These are phyloP conservation scores for Clavispora carvajalis DNA, from an alignment of 805 yeast species.

Conservation along the genomic window DNA sequence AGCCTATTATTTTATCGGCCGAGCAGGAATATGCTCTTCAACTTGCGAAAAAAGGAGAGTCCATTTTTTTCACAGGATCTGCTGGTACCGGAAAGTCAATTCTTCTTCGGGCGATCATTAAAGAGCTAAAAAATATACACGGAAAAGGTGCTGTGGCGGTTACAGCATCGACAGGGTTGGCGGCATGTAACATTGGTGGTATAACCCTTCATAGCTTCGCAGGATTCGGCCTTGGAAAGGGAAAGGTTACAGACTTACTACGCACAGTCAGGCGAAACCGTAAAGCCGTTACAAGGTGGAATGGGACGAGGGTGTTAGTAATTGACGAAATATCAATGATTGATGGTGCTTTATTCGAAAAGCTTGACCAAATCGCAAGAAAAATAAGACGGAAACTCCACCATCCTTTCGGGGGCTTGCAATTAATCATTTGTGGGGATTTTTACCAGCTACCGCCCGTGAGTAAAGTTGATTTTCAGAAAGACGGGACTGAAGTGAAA, in stretches of 20 bases:
- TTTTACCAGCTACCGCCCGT: slow-evolving; percentile 96
- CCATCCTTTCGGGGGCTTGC: slow-evolving; percentile 91
- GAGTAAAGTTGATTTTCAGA: slow-evolving; percentile 27
- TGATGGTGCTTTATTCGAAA: slow-evolving; percentile 71
- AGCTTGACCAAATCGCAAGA: slow-evolving; percentile 67
- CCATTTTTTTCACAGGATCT: slow-evolving; percentile 73
- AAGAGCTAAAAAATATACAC: slow-evolving; percentile 26
- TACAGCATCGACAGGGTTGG: slow-evolving; percentile 94
- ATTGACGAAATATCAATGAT: slow-evolving; percentile 96
- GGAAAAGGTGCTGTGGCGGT: slow-evolving; percentile 58
- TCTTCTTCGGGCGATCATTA: slow-evolving; percentile 59
- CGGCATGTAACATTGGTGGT: slow-evolving; percentile 93
- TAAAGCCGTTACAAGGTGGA: slow-evolving; percentile 54
- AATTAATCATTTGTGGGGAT: slow-evolving; percentile 87
- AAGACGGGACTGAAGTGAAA: slow-evolving; percentile 16
- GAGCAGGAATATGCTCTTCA: slow-evolving; percentile 67
- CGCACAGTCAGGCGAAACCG: slow-evolving; percentile 44
- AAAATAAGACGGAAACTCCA: slow-evolving; percentile 41
- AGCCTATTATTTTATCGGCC: slow-evolving; percentile 33
- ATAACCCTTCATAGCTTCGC: slow-evolving; percentile 80
- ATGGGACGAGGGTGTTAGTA: slow-evolving; percentile 59
- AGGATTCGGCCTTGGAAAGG: slow-evolving; percentile 77
- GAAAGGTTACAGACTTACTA: slow-evolving; percentile 40
- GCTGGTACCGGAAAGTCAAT: slow-evolving; percentile 89
- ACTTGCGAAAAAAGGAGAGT: slow-evolving; percentile 49